These are phyloP conservation scores for Colletotrichum camelliae DNA, from an alignment of 2,329 filamentous ascomycete species.

Conservation along the genomic window DNA sequence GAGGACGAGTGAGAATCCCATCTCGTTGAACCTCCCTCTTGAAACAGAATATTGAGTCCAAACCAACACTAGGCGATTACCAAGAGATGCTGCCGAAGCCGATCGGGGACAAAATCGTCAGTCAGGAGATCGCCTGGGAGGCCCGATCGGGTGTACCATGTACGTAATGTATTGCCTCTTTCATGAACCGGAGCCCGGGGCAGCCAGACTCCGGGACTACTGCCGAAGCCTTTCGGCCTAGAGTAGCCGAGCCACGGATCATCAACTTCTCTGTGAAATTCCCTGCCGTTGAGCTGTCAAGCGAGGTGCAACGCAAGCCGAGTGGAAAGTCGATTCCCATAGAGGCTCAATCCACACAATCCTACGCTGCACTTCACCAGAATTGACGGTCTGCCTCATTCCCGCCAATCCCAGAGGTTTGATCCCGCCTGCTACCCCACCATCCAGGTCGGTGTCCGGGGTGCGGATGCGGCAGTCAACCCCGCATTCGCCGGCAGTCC, in stretches of 20 bases:
- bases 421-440: neutral
- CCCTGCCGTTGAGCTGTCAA: neutral
- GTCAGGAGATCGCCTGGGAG: neutral
- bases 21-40: neutral
- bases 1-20: neutral
- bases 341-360: neutral
- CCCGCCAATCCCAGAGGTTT: neutral
- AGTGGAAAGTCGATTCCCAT: too few relatives aligned
- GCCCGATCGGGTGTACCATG: neutral
- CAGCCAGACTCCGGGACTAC: neutral
- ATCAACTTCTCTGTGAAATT: neutral
- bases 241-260: neutral
- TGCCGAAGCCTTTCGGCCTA: neutral
- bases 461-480: neutral
- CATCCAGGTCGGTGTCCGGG: neutral
- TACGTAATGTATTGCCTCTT: neutral
- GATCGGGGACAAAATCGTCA: neutral
- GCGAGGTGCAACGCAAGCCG: neutral
- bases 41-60: neutral
- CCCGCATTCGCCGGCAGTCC: conserved; percentile 3
- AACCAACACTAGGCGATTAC: neutral
- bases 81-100: neutral
- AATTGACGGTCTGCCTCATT: neutral
- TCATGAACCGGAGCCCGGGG: neutral
- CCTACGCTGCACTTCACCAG: neutral